Evolutionary conservation across 116 monocot species (phyloP), one percentile per base, ranked within the genome.

Genomic region (Dioscorea cayenensis): DNA sequence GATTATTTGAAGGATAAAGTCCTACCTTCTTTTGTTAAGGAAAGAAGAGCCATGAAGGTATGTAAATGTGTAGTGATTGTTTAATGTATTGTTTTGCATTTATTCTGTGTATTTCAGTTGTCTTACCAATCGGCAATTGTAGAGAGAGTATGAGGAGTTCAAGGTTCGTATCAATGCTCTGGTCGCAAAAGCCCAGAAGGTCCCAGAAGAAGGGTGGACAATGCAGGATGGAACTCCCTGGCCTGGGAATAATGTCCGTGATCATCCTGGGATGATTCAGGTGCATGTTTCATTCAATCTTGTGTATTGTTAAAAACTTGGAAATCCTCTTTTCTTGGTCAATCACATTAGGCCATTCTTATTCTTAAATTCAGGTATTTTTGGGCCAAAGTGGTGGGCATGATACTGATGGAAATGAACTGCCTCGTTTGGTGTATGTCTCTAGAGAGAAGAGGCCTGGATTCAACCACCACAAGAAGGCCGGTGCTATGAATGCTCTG

Each of bases 231-330:
- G 94, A 51, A 94, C 91, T 36, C 88, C 74, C 22, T 94, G 94
- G 94, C 94, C 90, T 69, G 94, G 94, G 65, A 94, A 94, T 75
- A 90, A 88, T 78, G 86, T 90, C 48, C 79, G 94, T 20, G 94
- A 94, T 76, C 94, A 94, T 76, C 94, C 94, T 18, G 94, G 94
- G 29, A 94, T 94, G 94, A 94, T 94, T 82, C 94, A 94, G 90
- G 94, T 87, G 49, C 63, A 32, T 38, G 35, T 63, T 67, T 68
- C 49, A 49, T 6, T 16, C 22, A 58, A 16, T 2, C 55, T 55
- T 5, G 17, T 55, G 10, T 14, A 16, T 55, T 55, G 5, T 18
- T 55, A 55, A 16, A 16, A 55, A 55, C 5, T n/a, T 16, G 5
- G 4, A 55, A 16, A 14, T 5, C 55, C 14, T 14, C n/a, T 55